Conservation (phyloP, 139 green algal genomes). For the Dunaliella primolecta region DNA sequence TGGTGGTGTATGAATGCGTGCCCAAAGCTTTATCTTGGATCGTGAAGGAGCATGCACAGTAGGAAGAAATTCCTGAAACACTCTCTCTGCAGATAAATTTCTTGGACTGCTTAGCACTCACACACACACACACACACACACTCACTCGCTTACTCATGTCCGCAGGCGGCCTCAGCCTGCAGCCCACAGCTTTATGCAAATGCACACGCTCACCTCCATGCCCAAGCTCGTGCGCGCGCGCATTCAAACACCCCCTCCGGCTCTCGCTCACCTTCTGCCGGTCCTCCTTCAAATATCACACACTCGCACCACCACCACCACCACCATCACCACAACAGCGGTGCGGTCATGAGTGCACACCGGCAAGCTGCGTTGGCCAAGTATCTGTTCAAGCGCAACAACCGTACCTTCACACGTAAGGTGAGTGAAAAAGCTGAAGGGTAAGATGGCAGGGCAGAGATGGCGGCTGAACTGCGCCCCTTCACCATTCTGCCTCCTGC, state of each 20-base stretch:
- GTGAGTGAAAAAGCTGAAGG: conserved; percentile 28
- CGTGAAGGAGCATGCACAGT: no score
- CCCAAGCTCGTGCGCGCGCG: neutral
- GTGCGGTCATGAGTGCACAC: neutral
- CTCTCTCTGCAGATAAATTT: no score
- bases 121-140: neutral
- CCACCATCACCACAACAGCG: no score
- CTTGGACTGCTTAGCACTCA: no score
- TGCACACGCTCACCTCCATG: neutral
- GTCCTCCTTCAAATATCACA: conserved; percentile 11
- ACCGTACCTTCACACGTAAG: conserved; percentile 58
- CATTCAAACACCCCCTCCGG: neutral
- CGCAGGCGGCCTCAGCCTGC: neutral
- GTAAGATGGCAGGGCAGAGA: neutral
- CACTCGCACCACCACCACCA: no score
- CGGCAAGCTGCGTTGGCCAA: conserved; percentile 49
- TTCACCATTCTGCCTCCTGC: no score
- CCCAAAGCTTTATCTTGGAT: no score
- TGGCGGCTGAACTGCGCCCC: no score
- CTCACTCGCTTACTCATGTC: neutral
- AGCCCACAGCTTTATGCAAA: neutral
- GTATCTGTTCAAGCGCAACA: conserved; percentile 58
- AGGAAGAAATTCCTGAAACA: no score
- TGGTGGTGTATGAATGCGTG: no score
- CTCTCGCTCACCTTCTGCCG: neutral